These are phyloP conservation scores for Heterobasidion occidentale DNA, from an alignment of 1,284 basidiomycete genomes.

Conservation along the genomic window DNA sequence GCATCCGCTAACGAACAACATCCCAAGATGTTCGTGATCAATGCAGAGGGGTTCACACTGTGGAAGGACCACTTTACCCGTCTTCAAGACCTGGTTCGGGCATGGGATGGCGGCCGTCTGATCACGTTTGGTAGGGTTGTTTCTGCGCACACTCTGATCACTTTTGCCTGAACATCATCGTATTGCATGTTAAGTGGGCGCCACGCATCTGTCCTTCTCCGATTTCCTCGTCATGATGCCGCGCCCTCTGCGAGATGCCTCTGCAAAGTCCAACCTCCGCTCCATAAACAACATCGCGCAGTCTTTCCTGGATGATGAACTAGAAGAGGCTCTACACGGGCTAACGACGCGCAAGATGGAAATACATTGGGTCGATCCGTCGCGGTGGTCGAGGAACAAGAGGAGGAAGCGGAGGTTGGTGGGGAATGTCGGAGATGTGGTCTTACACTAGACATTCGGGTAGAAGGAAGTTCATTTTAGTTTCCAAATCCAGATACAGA, in stretches of 20 bases:
- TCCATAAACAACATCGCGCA: slow-evolving; percentile 35
- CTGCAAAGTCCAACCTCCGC: slow-evolving; percentile 27
- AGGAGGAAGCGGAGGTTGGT: slow-evolving; percentile 28
- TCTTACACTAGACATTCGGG: slow-evolving; percentile 24
- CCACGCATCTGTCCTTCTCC: slow-evolving; percentile 49
- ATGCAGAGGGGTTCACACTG: slow-evolving; percentile 66
- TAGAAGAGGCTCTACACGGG: slow-evolving; percentile 23
- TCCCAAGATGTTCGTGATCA: slow-evolving; percentile 51
- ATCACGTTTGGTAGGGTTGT: slow-evolving; percentile 38
- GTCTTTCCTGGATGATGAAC: slow-evolving; percentile 38
- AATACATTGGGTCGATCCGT: slow-evolving; percentile 27
- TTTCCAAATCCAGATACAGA: not conserved
- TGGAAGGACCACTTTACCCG: slow-evolving; percentile 67
- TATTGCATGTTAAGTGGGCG: slow-evolving; percentile 26
- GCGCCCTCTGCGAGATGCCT: slow-evolving; percentile 21
- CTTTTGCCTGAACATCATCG: not conserved
- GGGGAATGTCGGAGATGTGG: slow-evolving; percentile 42
- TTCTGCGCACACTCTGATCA: slow-evolving; percentile 4
- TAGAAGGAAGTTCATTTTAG: not conserved
- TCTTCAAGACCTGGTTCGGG: slow-evolving; percentile 39
- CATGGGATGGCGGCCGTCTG: slow-evolving; percentile 41
- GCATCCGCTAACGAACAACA: not conserved
- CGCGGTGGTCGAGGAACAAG: slow-evolving; percentile 11
- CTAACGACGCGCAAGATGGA: slow-evolving; percentile 35
- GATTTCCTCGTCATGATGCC: slow-evolving; percentile 35